phyloP scores from a whole-genome alignment of 768 basidiomycete genomes.

The Mycena venus region DNA sequence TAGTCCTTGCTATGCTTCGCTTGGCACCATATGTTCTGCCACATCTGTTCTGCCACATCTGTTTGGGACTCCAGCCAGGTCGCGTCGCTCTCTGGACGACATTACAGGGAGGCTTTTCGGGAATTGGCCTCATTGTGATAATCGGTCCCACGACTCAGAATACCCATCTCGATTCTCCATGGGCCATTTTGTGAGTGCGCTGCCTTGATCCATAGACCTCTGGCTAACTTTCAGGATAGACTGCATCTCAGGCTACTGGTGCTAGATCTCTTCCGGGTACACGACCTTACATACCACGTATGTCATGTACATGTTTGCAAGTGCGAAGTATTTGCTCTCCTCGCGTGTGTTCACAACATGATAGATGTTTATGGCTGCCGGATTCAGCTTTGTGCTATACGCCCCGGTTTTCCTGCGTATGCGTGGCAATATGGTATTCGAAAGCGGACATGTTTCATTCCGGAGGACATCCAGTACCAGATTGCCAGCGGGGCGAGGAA shows the following conservation, averaged over 20 bases:
- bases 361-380: constrained; percentile 66
- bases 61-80: constrained; percentile 55
- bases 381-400: constrained; percentile 60
- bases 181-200: constrained; percentile 63
- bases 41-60: constrained; percentile 67
- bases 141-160: constrained; percentile 58
- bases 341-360: constrained; percentile 2
- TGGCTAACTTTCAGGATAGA: constrained; percentile 44
- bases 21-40: no score
- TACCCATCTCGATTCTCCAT: constrained; percentile 37
- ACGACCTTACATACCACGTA: constrained; percentile 58
- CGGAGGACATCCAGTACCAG: constrained; percentile 39
- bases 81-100: constrained; percentile 51
- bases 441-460: constrained; percentile 48
- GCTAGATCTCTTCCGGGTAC: constrained; percentile 66
- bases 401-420: constrained; percentile 61
- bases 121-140: constrained; percentile 57
- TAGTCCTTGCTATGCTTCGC: no score
- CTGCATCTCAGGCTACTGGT: constrained; percentile 67
- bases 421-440: constrained; percentile 60
- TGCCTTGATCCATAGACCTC: background rate
- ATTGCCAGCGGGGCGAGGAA: constrained; percentile 35
- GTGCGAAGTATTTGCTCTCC: constrained; percentile 30
- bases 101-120: constrained; percentile 59
- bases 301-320: constrained; percentile 61